Percentiles rank a stretch among this genome's conserved stretches.
phyloP scores from a whole-genome alignment of 108 stramenopile genomes.

The Seminavis robusta region DNA sequence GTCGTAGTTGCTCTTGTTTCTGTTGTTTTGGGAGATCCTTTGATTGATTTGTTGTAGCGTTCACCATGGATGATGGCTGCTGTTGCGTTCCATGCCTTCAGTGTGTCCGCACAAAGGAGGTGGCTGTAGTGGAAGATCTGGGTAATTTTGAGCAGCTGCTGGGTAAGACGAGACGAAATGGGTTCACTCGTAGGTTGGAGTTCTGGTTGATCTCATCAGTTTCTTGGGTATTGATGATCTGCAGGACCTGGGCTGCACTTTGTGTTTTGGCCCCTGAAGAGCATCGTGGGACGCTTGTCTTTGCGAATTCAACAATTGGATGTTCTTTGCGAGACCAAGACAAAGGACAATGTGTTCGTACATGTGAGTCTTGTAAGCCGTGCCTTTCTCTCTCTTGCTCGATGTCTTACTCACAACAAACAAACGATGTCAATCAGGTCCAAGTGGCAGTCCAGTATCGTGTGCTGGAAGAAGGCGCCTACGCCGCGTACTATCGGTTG shows the following conservation, averaged over 20 bases:
- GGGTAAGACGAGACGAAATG: too few relatives aligned
- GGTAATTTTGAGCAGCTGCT: slow-evolving; percentile 36
- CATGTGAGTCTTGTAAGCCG: too few relatives aligned
- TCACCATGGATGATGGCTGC: neutral
- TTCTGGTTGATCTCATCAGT: too few relatives aligned
- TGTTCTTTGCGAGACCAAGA: slow-evolving; percentile 93
- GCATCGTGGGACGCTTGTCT: slow-evolving; percentile 74
- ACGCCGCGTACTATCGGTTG: slow-evolving; percentile 89
- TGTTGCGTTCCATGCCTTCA: slow-evolving; percentile 46
- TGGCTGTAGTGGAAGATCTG: slow-evolving; percentile 83
- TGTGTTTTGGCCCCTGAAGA: slow-evolving; percentile 64
- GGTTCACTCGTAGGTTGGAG: too few relatives aligned
- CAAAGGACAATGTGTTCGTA: slow-evolving; percentile 89
- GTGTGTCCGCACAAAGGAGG: slow-evolving; percentile 56
- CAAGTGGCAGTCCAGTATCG: slow-evolving; percentile 87
- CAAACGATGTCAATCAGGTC: too few relatives aligned
- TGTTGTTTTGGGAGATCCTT: too few relatives aligned
- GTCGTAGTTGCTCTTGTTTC: too few relatives aligned
- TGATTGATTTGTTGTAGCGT: too few relatives aligned
- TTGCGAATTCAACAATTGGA: slow-evolving; percentile 90
- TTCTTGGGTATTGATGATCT: too few relatives aligned
- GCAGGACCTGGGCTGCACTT: slow-evolving; percentile 67
- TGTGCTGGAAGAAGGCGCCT: slow-evolving; percentile 60
- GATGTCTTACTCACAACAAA: too few relatives aligned
- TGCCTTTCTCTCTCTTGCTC: too few relatives aligned